Evolutionary conservation across 352 stramenopile genomes (phyloP), one percentile per base, ranked within the genome.

Genomic region (Globisporangium lucens): DNA sequence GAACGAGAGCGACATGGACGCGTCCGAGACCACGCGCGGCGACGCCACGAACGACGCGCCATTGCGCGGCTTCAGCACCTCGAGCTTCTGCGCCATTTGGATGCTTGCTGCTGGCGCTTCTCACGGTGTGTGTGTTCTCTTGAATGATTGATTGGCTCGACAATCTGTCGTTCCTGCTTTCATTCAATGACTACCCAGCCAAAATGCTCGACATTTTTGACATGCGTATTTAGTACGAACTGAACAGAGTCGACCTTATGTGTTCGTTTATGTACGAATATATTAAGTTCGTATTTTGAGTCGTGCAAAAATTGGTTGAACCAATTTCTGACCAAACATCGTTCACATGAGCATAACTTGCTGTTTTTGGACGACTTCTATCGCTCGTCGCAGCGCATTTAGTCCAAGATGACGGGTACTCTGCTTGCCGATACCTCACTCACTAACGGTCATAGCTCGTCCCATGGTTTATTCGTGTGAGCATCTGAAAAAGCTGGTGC

Each of bases 1-100:
- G 61, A 87, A 84, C 13, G 66, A 75, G 51, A 85, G 66, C 27
- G 80, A 84, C 78, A 89, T 77, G 30, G 76, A 86, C 0, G 78
- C 56, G 57, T 84, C 62, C 0, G 71, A 52, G 17, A 83, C 35
- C 38, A 86, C 75, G 56, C 70, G 75, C 43, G 68, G 74, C 9
- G 68, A 43, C 0, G 30, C 66, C 5, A 52, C 62, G 55, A 22
- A 27, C 33, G 60, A 33, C 15, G 36, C 70, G 12, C 66, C 69
- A 15, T 56, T 66, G 15, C 77, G 66, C 63, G 65, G 76, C 66
- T 65, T 76, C 56, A 89, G 71, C 52, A 85, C 69, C 73, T 86
- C 74, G 70, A 89, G 66, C 66, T 66, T 71, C 12, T 66, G 52
- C 51, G 59, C 41, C 66, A 71, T 67, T n/a, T 2, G 2, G 33